A percentile compares a stretch with the other conserved stretches of the same genome.
Evolutionary conservation across 106 monocot species (phyloP).

Genomic region (Xerophyta viscosa): DNA sequence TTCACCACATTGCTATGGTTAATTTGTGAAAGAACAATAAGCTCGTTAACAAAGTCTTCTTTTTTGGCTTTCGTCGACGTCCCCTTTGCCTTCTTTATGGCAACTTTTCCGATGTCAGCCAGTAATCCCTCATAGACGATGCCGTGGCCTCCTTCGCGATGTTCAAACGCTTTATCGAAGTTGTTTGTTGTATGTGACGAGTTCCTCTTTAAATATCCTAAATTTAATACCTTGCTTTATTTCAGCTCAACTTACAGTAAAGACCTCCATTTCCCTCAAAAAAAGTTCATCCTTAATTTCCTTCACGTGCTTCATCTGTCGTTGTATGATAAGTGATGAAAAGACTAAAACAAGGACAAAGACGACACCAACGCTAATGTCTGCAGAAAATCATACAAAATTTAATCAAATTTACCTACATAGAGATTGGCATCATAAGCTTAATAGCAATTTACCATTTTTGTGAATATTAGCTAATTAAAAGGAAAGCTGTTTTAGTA

Average conservation of each 20-base stretch:
- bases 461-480: too few species aligned
- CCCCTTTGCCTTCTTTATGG: constrained; percentile 12
- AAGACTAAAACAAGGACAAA: neutral
- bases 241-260: neutral
- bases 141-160: constrained; percentile 4
- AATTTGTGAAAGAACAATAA: constrained; percentile 14
- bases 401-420: too few species aligned
- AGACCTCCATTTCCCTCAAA: neutral
- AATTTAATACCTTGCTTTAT: neutral
- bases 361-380: neutral
- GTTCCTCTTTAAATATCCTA: constrained; percentile 7
- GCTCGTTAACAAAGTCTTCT: constrained; percentile 10
- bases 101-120: neutral
- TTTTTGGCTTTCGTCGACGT: constrained; percentile 2
- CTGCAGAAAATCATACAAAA: neutral
- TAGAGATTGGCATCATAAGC: too few species aligned
- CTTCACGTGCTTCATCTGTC: constrained; percentile 3
- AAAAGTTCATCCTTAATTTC: constrained; percentile 6
- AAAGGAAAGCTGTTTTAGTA: too few species aligned
- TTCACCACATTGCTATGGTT: constrained; percentile 17
- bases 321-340: neutral
- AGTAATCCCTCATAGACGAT: constrained; percentile 10
- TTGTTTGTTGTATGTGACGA: constrained; percentile 10
- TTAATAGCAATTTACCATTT: too few species aligned
- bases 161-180: neutral